Evolutionary conservation across 331 rosid species (phyloP).

Genomic region (Acacia pycnantha): DNA sequence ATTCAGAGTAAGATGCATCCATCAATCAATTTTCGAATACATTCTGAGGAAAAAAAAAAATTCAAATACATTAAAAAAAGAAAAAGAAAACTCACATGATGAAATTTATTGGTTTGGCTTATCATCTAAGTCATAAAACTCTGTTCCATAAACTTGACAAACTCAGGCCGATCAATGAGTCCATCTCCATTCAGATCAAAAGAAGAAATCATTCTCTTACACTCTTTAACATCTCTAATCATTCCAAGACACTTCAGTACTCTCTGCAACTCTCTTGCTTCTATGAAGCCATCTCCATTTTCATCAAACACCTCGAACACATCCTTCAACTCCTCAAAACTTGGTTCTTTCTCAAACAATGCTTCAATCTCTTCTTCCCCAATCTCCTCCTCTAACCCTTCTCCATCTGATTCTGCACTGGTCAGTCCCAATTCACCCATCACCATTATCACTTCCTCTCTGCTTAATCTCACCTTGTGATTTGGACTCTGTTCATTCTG

Average conservation of each 20-base stretch:
- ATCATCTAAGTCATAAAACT: neutral
- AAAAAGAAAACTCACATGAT: neutral
- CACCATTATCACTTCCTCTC: conserved; percentile 38
- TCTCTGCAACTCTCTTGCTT: conserved; percentile 40
- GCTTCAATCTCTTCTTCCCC: conserved; percentile 29
- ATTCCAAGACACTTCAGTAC: conserved; percentile 40
- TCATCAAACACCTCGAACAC: conserved; percentile 56
- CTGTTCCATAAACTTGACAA: conserved; percentile 39
- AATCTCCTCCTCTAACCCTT: conserved; percentile 6
- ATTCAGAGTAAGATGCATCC: no score
- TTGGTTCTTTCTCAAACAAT: conserved; percentile 41
- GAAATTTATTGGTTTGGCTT: neutral
- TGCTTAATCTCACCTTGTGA: conserved; percentile 23
- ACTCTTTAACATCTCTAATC: conserved; percentile 30
- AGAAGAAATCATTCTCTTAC: conserved; percentile 36
- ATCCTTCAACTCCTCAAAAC: conserved; percentile 42
- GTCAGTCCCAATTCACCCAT: conserved; percentile 46
- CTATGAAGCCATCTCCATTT: conserved; percentile 58
- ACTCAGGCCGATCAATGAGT: conserved; percentile 44
- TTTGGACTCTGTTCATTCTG: conserved; percentile 6
- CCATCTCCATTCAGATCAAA: conserved; percentile 50
- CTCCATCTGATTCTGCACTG: neutral
- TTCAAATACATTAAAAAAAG: no score
- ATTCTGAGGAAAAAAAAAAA: no score
- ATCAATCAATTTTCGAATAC: no score